Base-by-base conservation (phyloP, 495 filamentous ascomycete genomes). In the Xylaria intraflava region DNA sequence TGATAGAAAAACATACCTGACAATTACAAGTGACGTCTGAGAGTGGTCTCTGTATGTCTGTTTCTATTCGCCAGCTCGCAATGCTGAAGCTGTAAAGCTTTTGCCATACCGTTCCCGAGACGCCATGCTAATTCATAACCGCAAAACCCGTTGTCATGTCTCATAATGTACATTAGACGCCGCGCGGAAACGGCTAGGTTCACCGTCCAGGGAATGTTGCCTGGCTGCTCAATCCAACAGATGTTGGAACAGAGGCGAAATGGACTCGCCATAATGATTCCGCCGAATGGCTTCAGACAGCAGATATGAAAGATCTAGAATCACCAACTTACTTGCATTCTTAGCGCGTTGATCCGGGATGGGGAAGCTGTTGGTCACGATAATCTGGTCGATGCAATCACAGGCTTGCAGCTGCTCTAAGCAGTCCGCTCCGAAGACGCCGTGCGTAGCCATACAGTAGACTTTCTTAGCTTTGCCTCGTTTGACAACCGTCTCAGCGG, bases 381-480 rank as follows among this genome's bases (percentile, higher is more conserved):
- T 85, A 57, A 98, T 92, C 56, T 83, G 74, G 65, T 97, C 84
- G 65, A 98, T 97, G 61, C 88, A 94, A 35, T 89, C 82, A 72
- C 93, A 96, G 23, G 80, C 81, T 66, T 94, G 85, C 79, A 98
- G 83, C 69, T 96, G 87, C 60, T 89, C 86, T 10, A 97, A 80
- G 49, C 88, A 89, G 61, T 96, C 86, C 33, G 83, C 87, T 36
- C 89, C 89, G 66, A 97, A 97, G 20, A 98, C 79, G 16, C 89
- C 94, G 63, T 98, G 93, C 0, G 93, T 98, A 17, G 94, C 93
- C 72, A 98, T 95, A 71, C 89, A 95, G 69, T 96, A 96, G 38
- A 98, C 93, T 68, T 87, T 90, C 66, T 88, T 90, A 5, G 94
- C 93, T 42, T 82, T 83, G 58, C 91, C 93, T 56, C 88, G 79